A percentile compares a stretch with the other conserved stretches of the same genome.
These are phyloP conservation scores for Botrytis porri DNA, from an alignment of 2,329 filamentous ascomycete species.

Conservation along the genomic window DNA sequence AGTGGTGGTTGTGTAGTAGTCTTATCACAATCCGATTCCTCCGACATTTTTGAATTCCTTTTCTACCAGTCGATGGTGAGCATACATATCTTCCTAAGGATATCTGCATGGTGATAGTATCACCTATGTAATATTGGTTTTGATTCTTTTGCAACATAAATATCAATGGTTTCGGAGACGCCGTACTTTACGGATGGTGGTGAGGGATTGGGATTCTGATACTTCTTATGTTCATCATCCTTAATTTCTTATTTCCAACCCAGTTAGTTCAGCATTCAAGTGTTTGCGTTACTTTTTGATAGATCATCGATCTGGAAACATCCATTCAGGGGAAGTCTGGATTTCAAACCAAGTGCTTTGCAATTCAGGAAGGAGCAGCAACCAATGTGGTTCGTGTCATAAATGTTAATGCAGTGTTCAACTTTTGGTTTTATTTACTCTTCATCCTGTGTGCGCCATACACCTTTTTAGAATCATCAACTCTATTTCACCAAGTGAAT, in stretches of 20 bases:
- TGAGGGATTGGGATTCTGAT: not conserved
- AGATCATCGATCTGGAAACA: not conserved
- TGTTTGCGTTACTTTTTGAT: not conserved
- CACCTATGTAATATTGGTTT: not conserved
- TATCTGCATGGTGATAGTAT: conserved; percentile 5
- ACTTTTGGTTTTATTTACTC: not conserved
- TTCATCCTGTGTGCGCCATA: not conserved
- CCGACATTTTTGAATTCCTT: not conserved
- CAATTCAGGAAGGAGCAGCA: not conserved
- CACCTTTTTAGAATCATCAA: not conserved
- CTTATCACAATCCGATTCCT: not conserved
- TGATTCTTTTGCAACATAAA: not conserved
- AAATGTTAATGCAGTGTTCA: not conserved
- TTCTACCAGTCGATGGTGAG: not conserved
- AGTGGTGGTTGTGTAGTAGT: conserved; percentile 1
- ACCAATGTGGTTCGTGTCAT: not conserved
- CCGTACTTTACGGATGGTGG: not conserved
- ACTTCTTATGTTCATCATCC: not conserved
- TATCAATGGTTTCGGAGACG: not conserved
- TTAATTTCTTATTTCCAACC: not conserved
- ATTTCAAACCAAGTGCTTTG: not conserved
- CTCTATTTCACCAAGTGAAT: too few relatives aligned
- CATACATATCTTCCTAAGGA: not conserved
- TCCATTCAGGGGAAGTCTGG: not conserved
- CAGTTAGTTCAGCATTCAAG: not conserved